Base-by-base conservation (phyloP, 108 stramenopile genomes). In the Epipyxis sp. region DNA sequence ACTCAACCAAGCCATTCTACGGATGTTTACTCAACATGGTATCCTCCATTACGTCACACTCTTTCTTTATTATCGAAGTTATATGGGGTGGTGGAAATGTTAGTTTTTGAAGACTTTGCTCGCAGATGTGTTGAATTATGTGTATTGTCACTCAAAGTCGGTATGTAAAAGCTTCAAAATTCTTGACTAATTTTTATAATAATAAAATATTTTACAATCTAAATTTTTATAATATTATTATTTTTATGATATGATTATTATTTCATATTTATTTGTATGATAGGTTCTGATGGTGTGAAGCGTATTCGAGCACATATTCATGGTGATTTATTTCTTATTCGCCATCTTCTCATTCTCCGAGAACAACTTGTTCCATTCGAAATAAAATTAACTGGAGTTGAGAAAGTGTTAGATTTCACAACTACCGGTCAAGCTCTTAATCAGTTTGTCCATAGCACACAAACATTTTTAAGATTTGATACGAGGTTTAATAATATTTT, bases 311-410 rank as follows among this genome's bases (percentile, higher is more conserved):
- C n/a, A n/a, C n/a, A n/a, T 16, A 71, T 83, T 50, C 91, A 93
- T 76, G 94, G 89, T 27, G 92, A 95, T 82, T 82, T 95, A 69
- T 95, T 95, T 76, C 83, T 94, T 34, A 90, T 94, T 0, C 91
- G 91, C 69, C 91, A 94, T 85, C 83, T 94, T 29, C 78, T 94
- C 86, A 89, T 93, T 80, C 83, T 95, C 40, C 85, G 94, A 10
- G 94, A 95, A 78, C 94, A 95, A 77, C 89, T 95, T 1, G 91
- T 92, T 57, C 94, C 94, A 1, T 95, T 95, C 82, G 92, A 94
- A 76, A 89, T 95, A 39, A 90, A 94, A 62, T 84, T 95, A 1
- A 91, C 91, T 13, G 86, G 90, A 20, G 91, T 93, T 0, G 92
- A 93, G 80, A 85, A 91, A 1, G 91, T 91, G 77, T 88, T 95